Evolutionary conservation across 1,284 basidiomycete species (phyloP).

Genomic region (Puccinia brachypodii): DNA sequence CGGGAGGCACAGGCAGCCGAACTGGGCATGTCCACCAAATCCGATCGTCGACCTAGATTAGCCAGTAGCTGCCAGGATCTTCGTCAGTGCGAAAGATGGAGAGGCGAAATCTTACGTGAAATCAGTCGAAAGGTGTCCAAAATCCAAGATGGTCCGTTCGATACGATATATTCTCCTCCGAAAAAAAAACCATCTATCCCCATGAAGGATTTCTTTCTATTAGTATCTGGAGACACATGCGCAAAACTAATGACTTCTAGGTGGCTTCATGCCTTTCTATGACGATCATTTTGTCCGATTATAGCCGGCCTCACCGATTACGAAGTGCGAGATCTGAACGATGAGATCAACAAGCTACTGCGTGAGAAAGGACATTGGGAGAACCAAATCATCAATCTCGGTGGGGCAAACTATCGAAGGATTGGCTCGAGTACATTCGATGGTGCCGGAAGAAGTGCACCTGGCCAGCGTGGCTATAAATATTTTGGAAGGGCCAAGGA

Average conservation of each 20-base stretch:
- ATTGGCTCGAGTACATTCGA: conserved; percentile 82
- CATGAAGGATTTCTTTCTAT: background rate
- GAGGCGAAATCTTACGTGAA: conserved; percentile 89
- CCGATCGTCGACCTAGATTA: conserved; percentile 81
- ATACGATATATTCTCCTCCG: background rate
- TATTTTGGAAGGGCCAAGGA: conserved; percentile 98
- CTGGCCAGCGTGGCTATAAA: conserved; percentile 98
- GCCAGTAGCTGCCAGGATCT: conserved; percentile 85
- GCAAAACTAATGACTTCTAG: too few relatives aligned
- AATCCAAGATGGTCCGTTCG: conserved; percentile 79
- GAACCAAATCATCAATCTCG: conserved; percentile 89
- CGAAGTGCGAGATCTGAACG: conserved; percentile 92
- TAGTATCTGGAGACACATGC: too few relatives aligned
- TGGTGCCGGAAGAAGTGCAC: conserved; percentile 90
- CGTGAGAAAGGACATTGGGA: conserved; percentile 97
- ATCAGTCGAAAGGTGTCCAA: conserved; percentile 95
- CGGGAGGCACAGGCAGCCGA: conserved; percentile 94
- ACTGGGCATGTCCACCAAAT: conserved; percentile 79
- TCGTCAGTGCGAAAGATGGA: conserved; percentile 90
- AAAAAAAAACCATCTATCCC: background rate
- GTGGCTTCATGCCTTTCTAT: background rate
- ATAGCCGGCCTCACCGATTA: conserved; percentile 89
- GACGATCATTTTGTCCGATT: background rate
- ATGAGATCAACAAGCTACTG: conserved; percentile 95
- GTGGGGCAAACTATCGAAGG: conserved; percentile 92